These are phyloP conservation scores for Xanthoconium separans DNA, from an alignment of 1,284 basidiomycete species.

Conservation along the genomic window DNA sequence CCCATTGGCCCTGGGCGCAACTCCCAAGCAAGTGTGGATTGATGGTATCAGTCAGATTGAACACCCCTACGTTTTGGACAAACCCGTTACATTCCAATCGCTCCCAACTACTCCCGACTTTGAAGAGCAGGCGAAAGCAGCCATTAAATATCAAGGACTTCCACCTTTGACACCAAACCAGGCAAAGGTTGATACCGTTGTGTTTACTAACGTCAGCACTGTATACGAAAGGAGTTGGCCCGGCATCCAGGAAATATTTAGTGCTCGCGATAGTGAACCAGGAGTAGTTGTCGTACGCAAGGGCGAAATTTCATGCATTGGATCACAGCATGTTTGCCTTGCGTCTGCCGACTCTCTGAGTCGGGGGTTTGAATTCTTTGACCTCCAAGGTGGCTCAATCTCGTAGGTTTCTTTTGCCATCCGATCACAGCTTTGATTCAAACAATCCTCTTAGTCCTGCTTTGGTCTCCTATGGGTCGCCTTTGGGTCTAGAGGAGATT, in stretches of 20 bases:
- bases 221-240: conserved; percentile 41
- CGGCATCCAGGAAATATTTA: conserved; percentile 23
- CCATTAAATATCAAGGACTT: conserved; percentile 64
- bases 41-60: conserved; percentile 66
- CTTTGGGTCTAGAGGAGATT: conserved; percentile 62
- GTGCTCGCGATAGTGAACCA: conserved; percentile 15
- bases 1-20: conserved; percentile 72
- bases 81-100: conserved; percentile 47
- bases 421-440: background rate
- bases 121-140: conserved; percentile 49
- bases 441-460: conserved; percentile 44
- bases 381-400: conserved; percentile 37
- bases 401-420: conserved; percentile 40
- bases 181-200: conserved; percentile 38
- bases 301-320: conserved; percentile 45
- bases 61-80: conserved; percentile 41
- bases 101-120: conserved; percentile 60
- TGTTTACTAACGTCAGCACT: conserved; percentile 60
- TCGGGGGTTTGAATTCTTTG: conserved; percentile 20
- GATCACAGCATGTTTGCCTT: conserved; percentile 21
- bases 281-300: conserved; percentile 41
- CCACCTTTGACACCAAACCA: conserved; percentile 53
- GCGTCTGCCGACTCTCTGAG: conserved; percentile 4
- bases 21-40: conserved; percentile 73
- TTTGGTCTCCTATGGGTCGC: conserved; percentile 59